Conservation (phyloP, 495 filamentous ascomycete species). For the Annulohypoxylon nitens region DNA sequence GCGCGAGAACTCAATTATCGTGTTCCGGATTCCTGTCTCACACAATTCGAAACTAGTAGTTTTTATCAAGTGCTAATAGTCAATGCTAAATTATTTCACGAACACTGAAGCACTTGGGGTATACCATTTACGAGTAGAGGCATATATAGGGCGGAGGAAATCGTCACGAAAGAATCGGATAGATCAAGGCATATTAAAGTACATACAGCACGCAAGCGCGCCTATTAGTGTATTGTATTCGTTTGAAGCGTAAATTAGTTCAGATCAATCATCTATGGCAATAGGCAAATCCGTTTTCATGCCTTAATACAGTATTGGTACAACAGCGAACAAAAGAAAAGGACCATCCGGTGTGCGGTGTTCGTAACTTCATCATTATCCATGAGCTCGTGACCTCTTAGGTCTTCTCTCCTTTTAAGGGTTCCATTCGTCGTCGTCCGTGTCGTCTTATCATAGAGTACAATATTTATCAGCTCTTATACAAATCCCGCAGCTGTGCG, state of each 20-base stretch:
- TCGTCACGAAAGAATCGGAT: too few relatives aligned
- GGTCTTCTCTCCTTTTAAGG: neutral
- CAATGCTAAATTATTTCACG: neutral
- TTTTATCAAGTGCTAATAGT: neutral
- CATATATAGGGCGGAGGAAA: neutral
- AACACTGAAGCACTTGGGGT: neutral
- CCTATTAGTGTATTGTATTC: neutral
- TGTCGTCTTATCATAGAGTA: conserved; percentile 25
- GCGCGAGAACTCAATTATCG: conserved; percentile 32
- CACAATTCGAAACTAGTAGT: neutral
- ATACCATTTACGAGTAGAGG: neutral
- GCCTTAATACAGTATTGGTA: neutral
- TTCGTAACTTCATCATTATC: conserved; percentile 28
- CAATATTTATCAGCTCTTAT: neutral
- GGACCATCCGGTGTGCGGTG: conserved; percentile 2
- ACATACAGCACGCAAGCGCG: conserved; percentile 12
- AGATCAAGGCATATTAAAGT: too few relatives aligned
- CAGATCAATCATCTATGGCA: neutral
- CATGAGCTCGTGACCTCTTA: conserved; percentile 8
- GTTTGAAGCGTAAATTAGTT: conserved; percentile 21
- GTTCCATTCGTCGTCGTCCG: conserved; percentile 17
- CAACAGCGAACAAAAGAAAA: conserved; percentile 7
- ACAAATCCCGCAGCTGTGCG: neutral
- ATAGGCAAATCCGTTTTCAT: conserved; percentile 1
- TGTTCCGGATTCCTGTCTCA: conserved; percentile 19